A percentile compares a stretch with the other conserved stretches of the same genome.
These are phyloP conservation scores for Penicillium flavigenum DNA, from an alignment of 495 filamentous ascomycete genomes.

Conservation along the genomic window DNA sequence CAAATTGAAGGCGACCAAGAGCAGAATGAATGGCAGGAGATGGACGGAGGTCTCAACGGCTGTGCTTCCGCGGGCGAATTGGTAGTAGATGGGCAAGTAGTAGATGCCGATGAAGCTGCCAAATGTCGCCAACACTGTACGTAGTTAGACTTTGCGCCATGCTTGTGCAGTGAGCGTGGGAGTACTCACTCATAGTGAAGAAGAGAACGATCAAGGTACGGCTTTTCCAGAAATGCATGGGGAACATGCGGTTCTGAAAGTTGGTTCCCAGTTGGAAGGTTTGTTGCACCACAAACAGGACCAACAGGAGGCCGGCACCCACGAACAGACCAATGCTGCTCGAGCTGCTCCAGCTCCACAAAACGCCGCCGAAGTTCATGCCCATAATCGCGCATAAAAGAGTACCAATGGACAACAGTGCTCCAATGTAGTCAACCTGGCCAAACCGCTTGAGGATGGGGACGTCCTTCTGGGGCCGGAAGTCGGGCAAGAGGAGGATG, in stretches of 20 bases:
- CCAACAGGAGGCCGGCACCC: slow-evolving; percentile 50
- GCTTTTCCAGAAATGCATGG: too few relatives aligned
- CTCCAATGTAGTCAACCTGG: slow-evolving; percentile 37
- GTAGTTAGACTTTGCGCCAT: too few relatives aligned
- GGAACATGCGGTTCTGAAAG: too few relatives aligned
- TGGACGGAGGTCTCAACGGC: slow-evolving; percentile 53
- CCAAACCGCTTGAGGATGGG: slow-evolving; percentile 35
- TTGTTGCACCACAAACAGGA: slow-evolving; percentile 53
- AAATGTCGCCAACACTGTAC: background rate
- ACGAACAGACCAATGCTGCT: slow-evolving; percentile 56
- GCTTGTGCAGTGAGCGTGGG: too few relatives aligned
- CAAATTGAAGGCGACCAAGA: slow-evolving; percentile 49
- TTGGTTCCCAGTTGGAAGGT: slow-evolving; percentile 25
- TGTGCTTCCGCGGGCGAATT: slow-evolving; percentile 49
- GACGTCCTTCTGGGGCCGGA: slow-evolving; percentile 45
- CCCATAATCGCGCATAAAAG: slow-evolving; percentile 49
- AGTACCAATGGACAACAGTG: slow-evolving; percentile 39
- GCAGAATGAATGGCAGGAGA: slow-evolving; percentile 57
- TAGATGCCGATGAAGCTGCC: slow-evolving; percentile 25
- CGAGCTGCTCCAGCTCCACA: slow-evolving; percentile 53
- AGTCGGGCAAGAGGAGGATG: slow-evolving; percentile 52
- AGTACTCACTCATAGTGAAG: background rate
- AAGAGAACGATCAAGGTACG: background rate
- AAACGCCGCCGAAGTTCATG: slow-evolving; percentile 54
- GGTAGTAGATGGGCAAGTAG: slow-evolving; percentile 56